Evolutionary conservation across 352 stramenopile genomes (phyloP), one percentile per base, ranked within the genome.

Genomic region (Phytophthora syringae): DNA sequence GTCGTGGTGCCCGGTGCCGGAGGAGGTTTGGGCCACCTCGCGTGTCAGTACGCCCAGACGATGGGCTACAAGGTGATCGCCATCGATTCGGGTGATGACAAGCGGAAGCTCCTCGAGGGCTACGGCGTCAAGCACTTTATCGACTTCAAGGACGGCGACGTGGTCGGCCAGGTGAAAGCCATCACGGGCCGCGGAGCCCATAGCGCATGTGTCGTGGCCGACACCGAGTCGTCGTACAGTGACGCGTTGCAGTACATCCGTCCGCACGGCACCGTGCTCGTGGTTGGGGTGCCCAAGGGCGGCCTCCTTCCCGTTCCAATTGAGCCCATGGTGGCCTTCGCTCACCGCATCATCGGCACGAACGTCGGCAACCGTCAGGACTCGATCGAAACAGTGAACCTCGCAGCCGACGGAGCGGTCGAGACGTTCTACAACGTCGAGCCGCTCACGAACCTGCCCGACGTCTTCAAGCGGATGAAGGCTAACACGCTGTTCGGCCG

Each of bases 11-110:
- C 71, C 10, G 86, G 89, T 16, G 67, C 67, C 10, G 74, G 91
- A 40, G 89, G 89, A 25, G 78, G 87, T 20, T 70, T 96, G 13
- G 88, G 89, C 20, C 89, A 96, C 59, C 69, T 95, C 52, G 86
- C 68, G 11, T 73, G 89, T 22, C 91, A 95, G 65, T 85, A 93
- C 53, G 88, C 82, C 7, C 65, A 74, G 1, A 72, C 70, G 5
- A 84, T 95, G 62, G 81, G 83, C 30, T 79, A 77, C 42, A 70
- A 80, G n/a, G 77, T 94, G 5, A 84, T 88, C 36, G 80, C 88
- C 3, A 79, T 98, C 27, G 88, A 88, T 45, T 70, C 79, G 5
- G 75, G 71, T 5, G 67, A 74, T 0, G 68, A 67, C 4, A 97
- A 96, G 65, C 73, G 76, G 47, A 78, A 81, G 20, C 70, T 88